A percentile compares a stretch with the other conserved stretches of the same genome.
phyloP scores from a whole-genome alignment of 306 rosid genomes.

The Lablab purpureus region DNA sequence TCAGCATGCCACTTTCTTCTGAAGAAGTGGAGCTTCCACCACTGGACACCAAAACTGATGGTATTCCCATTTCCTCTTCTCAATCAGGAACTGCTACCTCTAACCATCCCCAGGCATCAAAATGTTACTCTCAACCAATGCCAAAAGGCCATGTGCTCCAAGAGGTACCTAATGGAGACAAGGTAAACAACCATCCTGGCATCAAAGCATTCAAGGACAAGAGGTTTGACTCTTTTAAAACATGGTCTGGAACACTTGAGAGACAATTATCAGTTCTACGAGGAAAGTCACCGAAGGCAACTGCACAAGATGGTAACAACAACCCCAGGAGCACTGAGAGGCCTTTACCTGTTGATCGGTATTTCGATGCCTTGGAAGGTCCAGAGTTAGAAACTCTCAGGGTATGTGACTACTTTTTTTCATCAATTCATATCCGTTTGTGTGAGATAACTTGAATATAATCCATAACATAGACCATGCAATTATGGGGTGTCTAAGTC shows the following conservation, averaged over 20 bases:
- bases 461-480: background rate
- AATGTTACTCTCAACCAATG: slow-evolving; percentile 79
- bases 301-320: slow-evolving; percentile 43
- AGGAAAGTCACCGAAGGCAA: slow-evolving; percentile 54
- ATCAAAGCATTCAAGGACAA: slow-evolving; percentile 56
- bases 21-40: slow-evolving; percentile 48
- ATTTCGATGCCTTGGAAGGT: slow-evolving; percentile 73
- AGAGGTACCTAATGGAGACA: slow-evolving; percentile 19
- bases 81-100: slow-evolving; percentile 1
- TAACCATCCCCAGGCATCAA: slow-evolving; percentile 48
- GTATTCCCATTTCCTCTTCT: slow-evolving; percentile 22
- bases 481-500: too few relatives aligned
- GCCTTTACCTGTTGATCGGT: slow-evolving; percentile 69
- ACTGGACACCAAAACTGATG: slow-evolving; percentile 40
- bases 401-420: slow-evolving; percentile 53
- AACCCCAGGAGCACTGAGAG: slow-evolving; percentile 43
- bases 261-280: slow-evolving; percentile 73
- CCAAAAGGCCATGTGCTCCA: slow-evolving; percentile 44
- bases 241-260: slow-evolving; percentile 81
- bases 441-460: background rate
- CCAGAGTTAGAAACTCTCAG: slow-evolving; percentile 76
- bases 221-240: slow-evolving; percentile 81
- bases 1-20: slow-evolving; percentile 81
- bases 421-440: background rate
- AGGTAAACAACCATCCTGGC: slow-evolving; percentile 46